Conservation (phyloP, 1,139 yeast genomes). For the Saccharomyces uvarum region DNA sequence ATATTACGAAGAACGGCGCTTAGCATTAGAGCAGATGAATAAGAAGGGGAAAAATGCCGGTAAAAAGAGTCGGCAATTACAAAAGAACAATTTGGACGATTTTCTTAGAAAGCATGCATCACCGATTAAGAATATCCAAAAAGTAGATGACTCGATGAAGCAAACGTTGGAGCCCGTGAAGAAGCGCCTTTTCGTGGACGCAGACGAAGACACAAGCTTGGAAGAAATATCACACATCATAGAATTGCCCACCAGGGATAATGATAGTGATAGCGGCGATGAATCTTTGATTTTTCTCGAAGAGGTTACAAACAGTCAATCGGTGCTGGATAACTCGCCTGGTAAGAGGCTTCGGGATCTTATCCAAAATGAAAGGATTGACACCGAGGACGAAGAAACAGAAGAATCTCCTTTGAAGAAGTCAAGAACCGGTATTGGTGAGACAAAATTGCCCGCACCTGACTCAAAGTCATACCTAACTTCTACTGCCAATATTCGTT, state of each 20-base stretch:
- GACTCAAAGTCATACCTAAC: background rate
- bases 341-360: background rate
- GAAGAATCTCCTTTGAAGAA: slow-evolving; percentile 7
- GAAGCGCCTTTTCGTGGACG: slow-evolving; percentile 18
- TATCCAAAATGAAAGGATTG: background rate
- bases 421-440: background rate
- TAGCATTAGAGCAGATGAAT: slow-evolving; percentile 11
- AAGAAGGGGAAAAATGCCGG: slow-evolving; percentile 5
- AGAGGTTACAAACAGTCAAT: slow-evolving; percentile 7
- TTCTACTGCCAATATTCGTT: background rate
- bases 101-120: slow-evolving; percentile 21
- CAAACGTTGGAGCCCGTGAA: slow-evolving; percentile 8
- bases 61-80: slow-evolving; percentile 8
- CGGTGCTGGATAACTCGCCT: slow-evolving; percentile 2
- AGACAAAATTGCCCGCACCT: background rate
- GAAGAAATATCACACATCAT: background rate
- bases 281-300: slow-evolving; percentile 20
- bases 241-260: background rate
- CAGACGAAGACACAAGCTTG: slow-evolving; percentile 3
- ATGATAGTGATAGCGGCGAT: slow-evolving; percentile 1
- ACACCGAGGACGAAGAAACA: background rate
- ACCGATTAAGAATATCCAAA: slow-evolving; percentile 11
- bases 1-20: background rate
- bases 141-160: slow-evolving; percentile 2
- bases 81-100: slow-evolving; percentile 22